phyloP scores from a whole-genome alignment of 2,329 filamentous ascomycete species.

The Xylariales sp. region DNA sequence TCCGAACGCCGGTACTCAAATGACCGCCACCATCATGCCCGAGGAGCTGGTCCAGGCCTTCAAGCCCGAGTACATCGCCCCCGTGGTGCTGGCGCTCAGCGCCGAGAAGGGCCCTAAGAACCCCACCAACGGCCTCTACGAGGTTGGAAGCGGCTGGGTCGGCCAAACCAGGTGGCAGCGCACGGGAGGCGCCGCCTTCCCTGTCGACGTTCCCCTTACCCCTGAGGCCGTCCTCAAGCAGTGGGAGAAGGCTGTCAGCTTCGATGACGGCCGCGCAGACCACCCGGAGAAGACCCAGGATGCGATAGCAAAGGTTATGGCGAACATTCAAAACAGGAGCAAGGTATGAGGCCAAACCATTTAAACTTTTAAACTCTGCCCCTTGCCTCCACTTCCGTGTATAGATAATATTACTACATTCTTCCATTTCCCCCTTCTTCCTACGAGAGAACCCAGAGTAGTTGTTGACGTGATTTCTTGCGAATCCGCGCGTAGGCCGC shows the following conservation, averaged over 20 bases:
- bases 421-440: no score
- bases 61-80: conserved; percentile 98
- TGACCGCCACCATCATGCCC: conserved; percentile 91
- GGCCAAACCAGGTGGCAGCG: conserved; percentile 94
- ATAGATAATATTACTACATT: no score
- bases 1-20: conserved; percentile 91
- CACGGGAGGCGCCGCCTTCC: conserved; percentile 84
- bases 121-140: conserved; percentile 83
- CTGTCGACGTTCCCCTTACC: conserved; percentile 74
- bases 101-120: conserved; percentile 83
- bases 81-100: conserved; percentile 78
- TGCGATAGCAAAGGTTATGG: conserved; percentile 70
- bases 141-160: conserved; percentile 92
- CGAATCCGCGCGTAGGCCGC: no score
- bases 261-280: conserved; percentile 83
- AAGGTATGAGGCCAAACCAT: conserved; percentile 49
- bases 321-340: conserved; percentile 78
- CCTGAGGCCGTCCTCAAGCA: conserved; percentile 77
- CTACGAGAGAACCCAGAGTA: no score
- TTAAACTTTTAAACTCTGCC: not conserved
- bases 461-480: no score
- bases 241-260: conserved; percentile 78
- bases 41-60: conserved; percentile 98
- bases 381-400: conserved; percentile 12
- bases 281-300: conserved; percentile 77